Evolutionary conservation across 306 rosid genomes (phyloP).

Genomic region (Prunus dulcis): DNA sequence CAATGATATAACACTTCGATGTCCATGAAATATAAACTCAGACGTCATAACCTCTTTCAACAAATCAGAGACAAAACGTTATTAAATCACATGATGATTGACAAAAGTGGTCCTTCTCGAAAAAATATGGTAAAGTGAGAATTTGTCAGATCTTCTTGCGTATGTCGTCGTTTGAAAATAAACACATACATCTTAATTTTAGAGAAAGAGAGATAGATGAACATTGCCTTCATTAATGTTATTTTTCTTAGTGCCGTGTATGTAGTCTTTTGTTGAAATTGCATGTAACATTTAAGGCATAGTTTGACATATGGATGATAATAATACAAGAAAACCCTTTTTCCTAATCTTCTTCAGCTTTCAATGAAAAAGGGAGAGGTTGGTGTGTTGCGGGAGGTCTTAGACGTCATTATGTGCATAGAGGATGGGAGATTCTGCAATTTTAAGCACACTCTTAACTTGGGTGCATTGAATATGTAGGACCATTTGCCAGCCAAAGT

Average conservation of each 20-base stretch:
- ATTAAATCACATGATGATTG: too few relatives aligned
- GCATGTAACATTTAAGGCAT: slow-evolving; percentile 3
- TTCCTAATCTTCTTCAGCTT: slow-evolving; percentile 4
- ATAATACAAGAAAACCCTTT: slow-evolving; percentile 12
- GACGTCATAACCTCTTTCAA: too few relatives aligned
- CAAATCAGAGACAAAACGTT: too few relatives aligned
- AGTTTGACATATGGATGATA: not conserved
- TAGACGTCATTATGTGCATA: not conserved
- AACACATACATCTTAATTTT: too few relatives aligned
- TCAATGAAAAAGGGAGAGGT: slow-evolving; percentile 24
- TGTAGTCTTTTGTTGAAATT: not conserved
- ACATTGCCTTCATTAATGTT: too few relatives aligned
- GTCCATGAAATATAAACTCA: too few relatives aligned
- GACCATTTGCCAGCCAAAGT: not conserved
- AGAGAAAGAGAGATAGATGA: too few relatives aligned
- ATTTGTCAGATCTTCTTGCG: too few relatives aligned
- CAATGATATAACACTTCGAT: too few relatives aligned
- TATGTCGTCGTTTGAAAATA: too few relatives aligned
- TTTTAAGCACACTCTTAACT: not conserved
- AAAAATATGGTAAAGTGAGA: too few relatives aligned
- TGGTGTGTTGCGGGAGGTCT: not conserved
- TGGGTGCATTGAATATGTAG: not conserved
- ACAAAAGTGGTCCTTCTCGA: too few relatives aligned
- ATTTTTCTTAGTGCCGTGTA: not conserved
- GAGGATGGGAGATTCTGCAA: not conserved